phyloP scores from a whole-genome alignment of 2,329 filamentous ascomycete species.

The Teratosphaeriaceae sp. region DNA sequence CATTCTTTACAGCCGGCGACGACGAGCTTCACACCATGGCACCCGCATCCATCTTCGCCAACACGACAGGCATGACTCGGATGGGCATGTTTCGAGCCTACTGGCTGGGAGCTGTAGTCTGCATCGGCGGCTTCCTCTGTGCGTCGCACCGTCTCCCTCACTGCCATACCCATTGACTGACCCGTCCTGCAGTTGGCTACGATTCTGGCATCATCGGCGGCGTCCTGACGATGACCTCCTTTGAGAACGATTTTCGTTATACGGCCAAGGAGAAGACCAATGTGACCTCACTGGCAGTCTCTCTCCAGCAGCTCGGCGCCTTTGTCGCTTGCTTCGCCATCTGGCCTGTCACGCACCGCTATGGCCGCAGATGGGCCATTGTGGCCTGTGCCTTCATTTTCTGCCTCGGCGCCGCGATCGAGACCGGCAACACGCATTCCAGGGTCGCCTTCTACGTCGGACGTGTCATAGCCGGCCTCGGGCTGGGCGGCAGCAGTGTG shows the following conservation, averaged over 20 bases:
- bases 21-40: neutral
- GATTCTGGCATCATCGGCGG: slow-evolving; percentile 35
- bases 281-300: slow-evolving; percentile 36
- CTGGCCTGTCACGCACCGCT: slow-evolving; percentile 41
- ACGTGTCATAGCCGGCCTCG: slow-evolving; percentile 42
- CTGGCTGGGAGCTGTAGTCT: slow-evolving; percentile 46
- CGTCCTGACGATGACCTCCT: slow-evolving; percentile 21
- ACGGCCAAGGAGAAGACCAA: slow-evolving; percentile 18
- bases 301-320: slow-evolving; percentile 47
- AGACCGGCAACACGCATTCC: slow-evolving; percentile 40
- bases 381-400: slow-evolving; percentile 37
- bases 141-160: slow-evolving; percentile 27
- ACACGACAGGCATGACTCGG: slow-evolving; percentile 3
- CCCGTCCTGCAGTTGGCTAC: slow-evolving; percentile 33
- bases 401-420: slow-evolving; percentile 37
- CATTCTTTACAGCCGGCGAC: slow-evolving; percentile 5
- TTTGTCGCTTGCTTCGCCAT: slow-evolving; percentile 46
- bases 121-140: slow-evolving; percentile 44
- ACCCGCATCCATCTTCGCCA: neutral
- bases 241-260: slow-evolving; percentile 22
- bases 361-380: slow-evolving; percentile 40
- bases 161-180: neutral
- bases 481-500: slow-evolving; percentile 43
- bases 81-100: slow-evolving; percentile 42
- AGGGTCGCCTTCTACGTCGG: slow-evolving; percentile 39